Base-by-base conservation (phyloP, 1,139 yeast species). In the Meyerozyma elateridarum region DNA sequence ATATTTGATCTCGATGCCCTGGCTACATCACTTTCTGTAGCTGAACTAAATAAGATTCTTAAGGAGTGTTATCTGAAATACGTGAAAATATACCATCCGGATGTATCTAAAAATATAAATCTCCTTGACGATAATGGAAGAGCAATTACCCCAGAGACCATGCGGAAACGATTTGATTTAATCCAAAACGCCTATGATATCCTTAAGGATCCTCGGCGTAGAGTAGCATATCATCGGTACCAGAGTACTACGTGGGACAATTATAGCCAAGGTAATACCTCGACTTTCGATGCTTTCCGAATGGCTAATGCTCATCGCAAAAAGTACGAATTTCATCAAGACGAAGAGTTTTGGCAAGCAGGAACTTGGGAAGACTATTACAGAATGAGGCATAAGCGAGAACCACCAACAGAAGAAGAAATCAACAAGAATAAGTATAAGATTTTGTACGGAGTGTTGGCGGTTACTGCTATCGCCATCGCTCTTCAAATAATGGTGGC, bases 61-160 rank as follows among this genome's bases (percentile, higher is more conserved):
- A 80, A 81, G 49, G 42, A 55, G 21, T 64, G 64, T 26, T 89
- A 85, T 52, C 70, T 72, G 44, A 67, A 72, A 35, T 70, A 79
- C 35, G 91, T 93, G 11, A 87, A 85, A 54, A 51, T 79, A 6
- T 89, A 91, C 49, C 97, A 91, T 49, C 97, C 98, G 0, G 98
- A 91, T 57, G 59, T 80, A 3, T 41, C 54, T 4, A 54, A 64
- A 9, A 49, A 50, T 9, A 40, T 56, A 11, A 49, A 43, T 5
- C 47, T 59, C 4, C 41, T 56, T 9, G 49, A 63, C 15, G 49
- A 49, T 30, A 51, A 54, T 13, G 54, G 63, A 2, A 49, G 52
- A 9, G 46, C 50, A 2, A 41, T 67, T 18, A 54, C 68, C 0
- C 43, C 44, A 1, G 64, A 61, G 3, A 59, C 60, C 33, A 79